Evolutionary conservation across 306 rosid genomes (phyloP), one percentile per base, ranked within the genome.

Genomic region (Medicago ruthenica): DNA sequence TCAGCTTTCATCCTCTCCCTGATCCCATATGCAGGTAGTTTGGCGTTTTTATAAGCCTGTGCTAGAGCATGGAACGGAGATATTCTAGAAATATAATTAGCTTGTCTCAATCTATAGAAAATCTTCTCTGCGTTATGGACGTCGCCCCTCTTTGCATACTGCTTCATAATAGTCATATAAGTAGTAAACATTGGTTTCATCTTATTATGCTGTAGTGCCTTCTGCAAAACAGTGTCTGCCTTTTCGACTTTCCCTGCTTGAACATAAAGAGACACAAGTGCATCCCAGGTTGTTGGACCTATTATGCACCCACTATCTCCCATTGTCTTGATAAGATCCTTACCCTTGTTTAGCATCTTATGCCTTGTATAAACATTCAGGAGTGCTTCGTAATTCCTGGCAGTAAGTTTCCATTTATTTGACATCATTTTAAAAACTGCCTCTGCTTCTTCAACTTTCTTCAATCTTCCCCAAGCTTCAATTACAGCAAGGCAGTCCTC

Each of bases 1-100:
- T 90, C 96, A 10, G 94, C 92, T 80, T 86, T 88, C 91, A 92
- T 81, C 83, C 96, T 80, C 77, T 92, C 96, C 78, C 82, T 83
- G 21, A 90, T 82, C 37, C 97, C 97, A 51, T 90, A 92, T 45
- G 90, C 89, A 6, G 92, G 91, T 20, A 71, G 42, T 70, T 92
- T 88, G 45, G 89, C 97, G 3, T 80, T 88, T 80, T 83, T 17
- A 53, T 90, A 92, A 34, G 97, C 89, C 78, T 81, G 88, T 20
- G 85, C 6, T 9, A 92, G 87, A 78, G 53, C 53, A 41, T 79
- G 77, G 76, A 80, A 92, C 76, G 78, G 91, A 47, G 67, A 84
- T 8, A 79, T 3, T 27, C 88, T 80, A 74, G 86, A 58, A 14
- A 57, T 44, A 71, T 90, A 90, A 47, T 96, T 91, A 34, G 77